Percentiles rank a stretch among this genome's conserved stretches.
Evolutionary conservation across 2,329 filamentous ascomycete species (phyloP).

Genomic region (Fusarium circinatum): DNA sequence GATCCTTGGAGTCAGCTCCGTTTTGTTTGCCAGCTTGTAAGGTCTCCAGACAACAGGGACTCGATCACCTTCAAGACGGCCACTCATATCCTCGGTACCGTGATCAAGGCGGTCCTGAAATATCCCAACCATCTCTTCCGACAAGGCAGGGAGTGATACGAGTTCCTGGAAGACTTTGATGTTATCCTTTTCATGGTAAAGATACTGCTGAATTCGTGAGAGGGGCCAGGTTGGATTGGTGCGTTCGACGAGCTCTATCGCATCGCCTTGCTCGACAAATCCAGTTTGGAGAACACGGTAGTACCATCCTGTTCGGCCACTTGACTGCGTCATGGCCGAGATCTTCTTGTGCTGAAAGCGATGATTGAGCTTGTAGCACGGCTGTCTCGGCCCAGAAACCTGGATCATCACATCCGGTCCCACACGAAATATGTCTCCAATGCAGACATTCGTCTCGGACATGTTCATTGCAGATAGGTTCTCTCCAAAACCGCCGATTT

Average conservation of each 20-base stretch:
- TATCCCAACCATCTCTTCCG: slow-evolving; percentile 14
- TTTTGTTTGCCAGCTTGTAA: slow-evolving; percentile 15
- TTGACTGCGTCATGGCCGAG: slow-evolving; percentile 18
- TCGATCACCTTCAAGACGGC: slow-evolving; percentile 14
- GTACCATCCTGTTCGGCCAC: slow-evolving; percentile 31
- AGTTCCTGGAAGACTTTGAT: slow-evolving; percentile 7
- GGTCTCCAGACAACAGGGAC: slow-evolving; percentile 13
- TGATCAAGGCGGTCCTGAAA: slow-evolving; percentile 10
- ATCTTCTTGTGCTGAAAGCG: slow-evolving; percentile 33
- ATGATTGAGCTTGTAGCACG: slow-evolving; percentile 36
- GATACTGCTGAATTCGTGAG: slow-evolving; percentile 10
- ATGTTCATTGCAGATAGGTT: slow-evolving; percentile 23
- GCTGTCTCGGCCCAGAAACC: slow-evolving; percentile 31
- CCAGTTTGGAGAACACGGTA: slow-evolving; percentile 27
- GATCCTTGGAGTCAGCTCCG: not conserved
- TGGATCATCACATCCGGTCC: slow-evolving; percentile 22
- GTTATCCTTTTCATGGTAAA: slow-evolving; percentile 23
- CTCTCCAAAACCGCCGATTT: slow-evolving; percentile 31
- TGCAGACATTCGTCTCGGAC: slow-evolving; percentile 32
- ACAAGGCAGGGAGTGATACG: not conserved
- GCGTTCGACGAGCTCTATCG: slow-evolving; percentile 9
- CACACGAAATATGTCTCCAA: slow-evolving; percentile 27
- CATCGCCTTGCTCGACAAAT: slow-evolving; percentile 5
- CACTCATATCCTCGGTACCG: slow-evolving; percentile 22
- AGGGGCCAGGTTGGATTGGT: slow-evolving; percentile 23